Base-by-base conservation (phyloP, 306 rosid genomes). In the Gleditsia sinensis region DNA sequence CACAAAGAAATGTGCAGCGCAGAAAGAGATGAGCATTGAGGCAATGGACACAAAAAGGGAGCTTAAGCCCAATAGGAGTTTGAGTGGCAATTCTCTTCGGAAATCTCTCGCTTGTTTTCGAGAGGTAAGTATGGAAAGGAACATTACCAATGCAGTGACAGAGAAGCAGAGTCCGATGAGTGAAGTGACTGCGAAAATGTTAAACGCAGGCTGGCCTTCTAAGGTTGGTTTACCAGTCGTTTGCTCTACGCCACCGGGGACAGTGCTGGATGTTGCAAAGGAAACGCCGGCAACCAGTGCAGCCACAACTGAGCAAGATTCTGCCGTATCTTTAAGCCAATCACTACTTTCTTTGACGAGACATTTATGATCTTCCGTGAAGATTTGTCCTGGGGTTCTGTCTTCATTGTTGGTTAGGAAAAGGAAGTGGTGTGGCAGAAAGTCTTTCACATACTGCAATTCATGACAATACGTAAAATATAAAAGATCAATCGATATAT, bases 111-210 rank as follows among this genome's bases (percentile, higher is more conserved):
- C 79, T 58, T 76, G 78, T 70, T 79, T 80, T 6, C 83, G 56
- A 0, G 92, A 87, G 9, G 84, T 84, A 28, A 83, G 42, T 12
- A 88, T 83, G 53, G 91, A 36, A 0, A 88, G 88, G 58, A 91
- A 91, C 82, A 86, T 86, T 0, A 89, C 62, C 19, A 89, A 34
- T 3, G 88, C 60, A 0, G 83, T 81, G 7, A 84, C 81, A 0
- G 95, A 91, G 78, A 77, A 86, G 64, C 84, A 86, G 0, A 89
- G 88, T 0, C 87, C 87, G 7, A 83, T 11, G 0, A 87, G 64
- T 0, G 91, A 81, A 0, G 83, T 24, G 10, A 86, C 66, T 3
- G 83, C 82, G n/a, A 89, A 87, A 1, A 57, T 0, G 0, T 89
- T 68, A 25, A 89, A 86, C 0, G 67, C 77, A 0, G 85, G 86